Conservation (phyloP, 768 basidiomycete species). For the Mrakia gelida region DNA sequence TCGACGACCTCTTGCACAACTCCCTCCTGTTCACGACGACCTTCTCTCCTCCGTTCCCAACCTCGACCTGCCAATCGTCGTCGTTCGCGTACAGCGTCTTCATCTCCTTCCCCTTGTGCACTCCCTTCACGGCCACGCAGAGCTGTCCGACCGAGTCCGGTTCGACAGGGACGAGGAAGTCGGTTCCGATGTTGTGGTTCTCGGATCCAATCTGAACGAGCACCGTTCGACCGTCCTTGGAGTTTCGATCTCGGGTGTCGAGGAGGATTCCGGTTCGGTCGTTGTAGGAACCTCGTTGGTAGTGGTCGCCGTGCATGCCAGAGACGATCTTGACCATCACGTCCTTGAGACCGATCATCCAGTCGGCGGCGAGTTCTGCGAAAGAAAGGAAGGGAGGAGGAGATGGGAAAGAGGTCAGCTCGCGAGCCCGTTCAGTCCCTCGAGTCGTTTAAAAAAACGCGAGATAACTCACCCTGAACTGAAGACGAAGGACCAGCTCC, state of each 20-base stretch:
- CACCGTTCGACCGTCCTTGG: slow-evolving; percentile 34
- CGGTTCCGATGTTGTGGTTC: slow-evolving; percentile 38
- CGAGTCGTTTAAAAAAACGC: too few relatives aligned
- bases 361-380: slow-evolving; percentile 39
- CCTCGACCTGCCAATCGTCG: slow-evolving; percentile 43
- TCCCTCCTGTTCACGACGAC: slow-evolving; percentile 36
- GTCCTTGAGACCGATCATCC: slow-evolving; percentile 42
- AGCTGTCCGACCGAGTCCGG: slow-evolving; percentile 39
- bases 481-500: slow-evolving; percentile 11
- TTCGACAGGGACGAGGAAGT: slow-evolving; percentile 38
- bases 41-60: slow-evolving; percentile 35
- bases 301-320: slow-evolving; percentile 31
- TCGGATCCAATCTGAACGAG: slow-evolving; percentile 32
- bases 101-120: slow-evolving; percentile 36
- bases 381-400: too few relatives aligned
- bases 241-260: slow-evolving; percentile 30
- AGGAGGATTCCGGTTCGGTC: slow-evolving; percentile 38
- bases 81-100: slow-evolving; percentile 40
- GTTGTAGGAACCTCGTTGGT: slow-evolving; percentile 39
- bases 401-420: neutral
- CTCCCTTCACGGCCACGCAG: slow-evolving; percentile 37
- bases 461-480: neutral
- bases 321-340: slow-evolving; percentile 41
- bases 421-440: neutral
- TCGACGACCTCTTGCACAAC: slow-evolving; percentile 36